A percentile compares a stretch with the other conserved stretches of the same genome.
Evolutionary conservation across 495 filamentous ascomycete genomes (phyloP).

Genomic region (Astrothelium macrocarpum): DNA sequence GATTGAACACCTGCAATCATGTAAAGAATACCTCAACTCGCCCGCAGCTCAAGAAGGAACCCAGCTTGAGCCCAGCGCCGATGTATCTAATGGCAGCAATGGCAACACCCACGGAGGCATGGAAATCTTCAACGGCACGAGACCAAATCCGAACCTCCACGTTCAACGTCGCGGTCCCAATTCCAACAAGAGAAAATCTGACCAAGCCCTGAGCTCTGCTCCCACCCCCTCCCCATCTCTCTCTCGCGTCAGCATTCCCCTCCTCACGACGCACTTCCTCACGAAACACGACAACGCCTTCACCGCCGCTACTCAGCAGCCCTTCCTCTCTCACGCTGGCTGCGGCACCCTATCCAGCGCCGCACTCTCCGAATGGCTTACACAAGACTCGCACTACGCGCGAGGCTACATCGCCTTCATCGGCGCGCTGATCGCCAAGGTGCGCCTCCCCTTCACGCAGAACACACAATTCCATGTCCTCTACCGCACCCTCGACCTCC

Average conservation of each 20-base stretch:
- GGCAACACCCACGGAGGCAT: not conserved
- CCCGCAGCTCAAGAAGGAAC: constrained; percentile 27
- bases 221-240: constrained; percentile 10
- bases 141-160: constrained; percentile 32
- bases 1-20: constrained; percentile 33
- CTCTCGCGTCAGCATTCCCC: constrained; percentile 20
- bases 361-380: constrained; percentile 56
- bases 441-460: constrained; percentile 42
- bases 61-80: constrained; percentile 14
- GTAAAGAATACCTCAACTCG: constrained; percentile 29
- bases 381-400: constrained; percentile 67
- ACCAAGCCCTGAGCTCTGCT: constrained; percentile 13
- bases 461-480: constrained; percentile 31
- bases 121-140: constrained; percentile 28
- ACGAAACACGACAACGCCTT: constrained; percentile 34
- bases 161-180: constrained; percentile 31
- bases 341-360: constrained; percentile 48
- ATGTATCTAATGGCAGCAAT: not conserved
- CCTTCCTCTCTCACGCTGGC: constrained; percentile 60
- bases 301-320: constrained; percentile 50
- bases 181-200: constrained; percentile 21
- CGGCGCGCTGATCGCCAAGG: constrained; percentile 53
- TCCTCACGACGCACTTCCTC: constrained; percentile 46
- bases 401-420: constrained; percentile 63
- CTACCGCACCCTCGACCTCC: constrained; percentile 46